phyloP scores from a whole-genome alignment of 192 early-diverging fungal species.

The Entomortierella chlamydospora region DNA sequence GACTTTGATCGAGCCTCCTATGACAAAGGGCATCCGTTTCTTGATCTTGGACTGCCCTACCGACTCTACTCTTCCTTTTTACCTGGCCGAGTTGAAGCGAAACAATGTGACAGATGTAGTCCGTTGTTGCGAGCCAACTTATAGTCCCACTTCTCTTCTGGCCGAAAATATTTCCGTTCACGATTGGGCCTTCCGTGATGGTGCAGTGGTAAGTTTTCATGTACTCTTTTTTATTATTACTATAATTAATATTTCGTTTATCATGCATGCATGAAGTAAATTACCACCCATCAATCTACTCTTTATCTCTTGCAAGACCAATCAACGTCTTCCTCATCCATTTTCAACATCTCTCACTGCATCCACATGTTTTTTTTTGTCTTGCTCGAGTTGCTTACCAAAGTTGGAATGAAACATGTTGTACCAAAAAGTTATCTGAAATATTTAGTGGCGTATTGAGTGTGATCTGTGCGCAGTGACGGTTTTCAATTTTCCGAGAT shows the following conservation, averaged over 20 bases:
- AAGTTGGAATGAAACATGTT: too few relatives aligned
- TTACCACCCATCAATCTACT: too few relatives aligned
- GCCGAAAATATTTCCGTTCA: constrained; percentile 79
- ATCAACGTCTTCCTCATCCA: too few relatives aligned
- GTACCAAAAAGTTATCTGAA: too few relatives aligned
- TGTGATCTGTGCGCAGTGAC: constrained; percentile 13
- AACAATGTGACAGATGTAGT: constrained; percentile 88
- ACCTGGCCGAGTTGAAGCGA: constrained; percentile 77
- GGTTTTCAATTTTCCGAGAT: too few relatives aligned
- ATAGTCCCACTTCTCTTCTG: constrained; percentile 69
- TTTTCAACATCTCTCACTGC: too few relatives aligned
- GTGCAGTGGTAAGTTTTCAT: constrained; percentile 71
- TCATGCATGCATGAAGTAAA: too few relatives aligned
- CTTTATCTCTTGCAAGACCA: too few relatives aligned
- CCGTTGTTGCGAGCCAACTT: constrained; percentile 93
- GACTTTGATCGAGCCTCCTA: constrained; percentile 69
- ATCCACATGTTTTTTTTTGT: too few relatives aligned
- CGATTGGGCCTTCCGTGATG: constrained; percentile 92
- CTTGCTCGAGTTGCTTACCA: too few relatives aligned
- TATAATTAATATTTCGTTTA: neutral
- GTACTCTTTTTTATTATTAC: neutral
- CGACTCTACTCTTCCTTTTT: constrained; percentile 78
- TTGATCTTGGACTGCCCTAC: constrained; percentile 95
- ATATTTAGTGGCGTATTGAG: too few relatives aligned
- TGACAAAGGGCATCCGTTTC: constrained; percentile 76